Percentiles rank a stretch among this genome's conserved stretches.
Evolutionary conservation across 495 filamentous ascomycete genomes (phyloP).

Genomic region (Neurospora intermedia): DNA sequence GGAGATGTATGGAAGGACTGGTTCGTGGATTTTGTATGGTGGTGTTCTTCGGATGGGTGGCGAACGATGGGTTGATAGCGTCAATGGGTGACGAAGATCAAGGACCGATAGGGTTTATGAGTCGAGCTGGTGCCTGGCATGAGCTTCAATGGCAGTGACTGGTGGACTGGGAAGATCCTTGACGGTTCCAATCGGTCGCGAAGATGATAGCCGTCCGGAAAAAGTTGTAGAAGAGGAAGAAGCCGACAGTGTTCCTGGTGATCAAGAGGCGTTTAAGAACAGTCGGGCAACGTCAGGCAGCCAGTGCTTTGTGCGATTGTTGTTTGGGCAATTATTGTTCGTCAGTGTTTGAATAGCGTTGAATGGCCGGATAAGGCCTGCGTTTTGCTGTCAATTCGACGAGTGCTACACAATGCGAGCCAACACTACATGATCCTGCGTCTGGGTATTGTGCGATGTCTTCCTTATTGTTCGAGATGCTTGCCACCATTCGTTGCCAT

Average conservation of each 20-base stretch:
- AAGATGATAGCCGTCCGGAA: background rate
- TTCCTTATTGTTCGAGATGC: background rate
- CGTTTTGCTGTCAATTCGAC: background rate
- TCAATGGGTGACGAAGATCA: background rate
- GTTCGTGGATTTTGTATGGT: background rate
- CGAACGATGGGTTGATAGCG: background rate
- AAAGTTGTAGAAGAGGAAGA: conserved; percentile 1
- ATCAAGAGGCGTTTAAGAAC: conserved; percentile 3
- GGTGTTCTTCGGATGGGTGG: background rate
- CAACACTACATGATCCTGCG: background rate
- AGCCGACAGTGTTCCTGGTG: background rate
- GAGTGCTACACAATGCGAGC: background rate
- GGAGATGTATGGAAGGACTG: background rate
- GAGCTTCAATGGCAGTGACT: background rate
- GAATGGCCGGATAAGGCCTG: background rate
- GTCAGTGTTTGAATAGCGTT: background rate
- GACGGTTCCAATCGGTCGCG: background rate
- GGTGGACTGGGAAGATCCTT: background rate
- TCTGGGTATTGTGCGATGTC: background rate
- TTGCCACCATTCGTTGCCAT: background rate
- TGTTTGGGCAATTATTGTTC: conserved; percentile 1
- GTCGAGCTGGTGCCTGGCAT: background rate
- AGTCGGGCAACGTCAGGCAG: conserved; percentile 6
- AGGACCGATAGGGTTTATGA: background rate
- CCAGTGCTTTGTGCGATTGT: conserved; percentile 4